These are phyloP conservation scores for Sungouiella blattae DNA, from an alignment of 805 yeast genomes.

Conservation along the genomic window DNA sequence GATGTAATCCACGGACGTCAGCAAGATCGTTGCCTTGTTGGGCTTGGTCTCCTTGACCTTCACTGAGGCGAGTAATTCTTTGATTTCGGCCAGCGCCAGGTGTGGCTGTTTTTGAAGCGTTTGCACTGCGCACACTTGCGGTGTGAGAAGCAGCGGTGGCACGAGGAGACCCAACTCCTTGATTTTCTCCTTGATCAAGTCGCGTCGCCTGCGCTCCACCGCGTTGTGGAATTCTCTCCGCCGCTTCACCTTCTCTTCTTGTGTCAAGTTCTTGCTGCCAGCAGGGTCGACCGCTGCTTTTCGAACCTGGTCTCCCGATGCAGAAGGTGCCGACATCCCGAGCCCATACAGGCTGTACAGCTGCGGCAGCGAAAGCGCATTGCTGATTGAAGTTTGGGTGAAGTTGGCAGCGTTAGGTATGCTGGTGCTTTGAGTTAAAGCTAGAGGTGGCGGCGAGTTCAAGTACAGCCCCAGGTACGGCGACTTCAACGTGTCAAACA, in stretches of 20 bases:
- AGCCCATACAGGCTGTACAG: constrained; percentile 14
- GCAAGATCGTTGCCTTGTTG: constrained; percentile 74
- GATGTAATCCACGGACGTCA: constrained; percentile 78
- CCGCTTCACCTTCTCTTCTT: constrained; percentile 70
- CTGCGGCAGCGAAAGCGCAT: constrained; percentile 26
- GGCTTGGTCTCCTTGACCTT: constrained; percentile 68
- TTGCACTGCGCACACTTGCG: constrained; percentile 41
- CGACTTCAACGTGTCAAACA: constrained; percentile 34
- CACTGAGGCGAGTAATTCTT: constrained; percentile 35
- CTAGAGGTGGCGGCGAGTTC: constrained; percentile 34
- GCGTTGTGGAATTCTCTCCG: constrained; percentile 91
- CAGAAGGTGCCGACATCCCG: constrained; percentile 29
- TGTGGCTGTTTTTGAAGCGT: constrained; percentile 33
- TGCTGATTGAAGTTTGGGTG: no score
- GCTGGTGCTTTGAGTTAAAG: constrained; percentile 19
- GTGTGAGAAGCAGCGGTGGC: constrained; percentile 67
- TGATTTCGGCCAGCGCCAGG: constrained; percentile 29
- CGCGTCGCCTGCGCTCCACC: constrained; percentile 89
- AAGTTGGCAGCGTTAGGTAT: constrained; percentile 17
- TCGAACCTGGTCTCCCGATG: constrained; percentile 42
- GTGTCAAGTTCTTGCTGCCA: constrained; percentile 39
- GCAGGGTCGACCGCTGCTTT: constrained; percentile 63
- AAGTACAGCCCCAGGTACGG: constrained; percentile 30
- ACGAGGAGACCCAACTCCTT: constrained; percentile 77
- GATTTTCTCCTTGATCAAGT: constrained; percentile 83